Percentiles rank a stretch among this genome's conserved stretches.
Conservation (phyloP, 495 filamentous ascomycete species). For the Rhizodiscina lignyota region DNA sequence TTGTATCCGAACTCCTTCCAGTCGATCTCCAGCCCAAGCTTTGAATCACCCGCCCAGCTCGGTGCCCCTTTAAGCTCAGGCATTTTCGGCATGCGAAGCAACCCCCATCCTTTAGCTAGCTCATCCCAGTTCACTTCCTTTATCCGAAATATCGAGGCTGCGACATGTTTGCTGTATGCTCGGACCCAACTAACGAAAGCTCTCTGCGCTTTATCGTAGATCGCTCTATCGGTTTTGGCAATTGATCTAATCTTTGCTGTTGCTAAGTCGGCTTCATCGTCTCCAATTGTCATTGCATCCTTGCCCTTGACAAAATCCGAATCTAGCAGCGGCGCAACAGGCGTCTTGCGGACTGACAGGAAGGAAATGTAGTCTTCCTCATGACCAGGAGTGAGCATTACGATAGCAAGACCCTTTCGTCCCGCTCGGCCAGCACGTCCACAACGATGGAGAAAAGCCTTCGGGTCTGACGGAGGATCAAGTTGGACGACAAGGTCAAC, state of each 20-base stretch:
- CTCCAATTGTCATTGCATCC: slow-evolving; percentile 16
- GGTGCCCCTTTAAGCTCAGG: slow-evolving; percentile 59
- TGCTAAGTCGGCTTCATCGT: slow-evolving; percentile 34
- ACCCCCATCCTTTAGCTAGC: slow-evolving; percentile 63
- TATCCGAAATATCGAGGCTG: slow-evolving; percentile 77
- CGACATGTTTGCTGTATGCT: slow-evolving; percentile 81
- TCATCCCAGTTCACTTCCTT: slow-evolving; percentile 70
- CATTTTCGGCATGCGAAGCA: slow-evolving; percentile 85
- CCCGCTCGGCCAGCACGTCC: slow-evolving; percentile 87
- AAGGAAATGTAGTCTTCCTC: slow-evolving; percentile 86
- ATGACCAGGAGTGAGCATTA: slow-evolving; percentile 63
- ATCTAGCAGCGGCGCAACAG: slow-evolving; percentile 35
- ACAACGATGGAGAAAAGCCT: slow-evolving; percentile 88
- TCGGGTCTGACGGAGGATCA: slow-evolving; percentile 82
- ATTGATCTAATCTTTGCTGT: slow-evolving; percentile 41
- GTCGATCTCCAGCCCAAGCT: slow-evolving; percentile 48
- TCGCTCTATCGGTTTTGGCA: slow-evolving; percentile 54
- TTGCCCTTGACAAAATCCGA: neutral
- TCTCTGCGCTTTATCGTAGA: slow-evolving; percentile 75
- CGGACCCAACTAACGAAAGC: slow-evolving; percentile 88
- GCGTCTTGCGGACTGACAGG: slow-evolving; percentile 77
- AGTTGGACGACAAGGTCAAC: slow-evolving; percentile 90
- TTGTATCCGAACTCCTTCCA: slow-evolving; percentile 50
- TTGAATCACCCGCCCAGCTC: slow-evolving; percentile 24
- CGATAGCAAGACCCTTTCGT: slow-evolving; percentile 65